phyloP scores from a whole-genome alignment of 2,329 filamentous ascomycete species.

The Venturia pyrina region DNA sequence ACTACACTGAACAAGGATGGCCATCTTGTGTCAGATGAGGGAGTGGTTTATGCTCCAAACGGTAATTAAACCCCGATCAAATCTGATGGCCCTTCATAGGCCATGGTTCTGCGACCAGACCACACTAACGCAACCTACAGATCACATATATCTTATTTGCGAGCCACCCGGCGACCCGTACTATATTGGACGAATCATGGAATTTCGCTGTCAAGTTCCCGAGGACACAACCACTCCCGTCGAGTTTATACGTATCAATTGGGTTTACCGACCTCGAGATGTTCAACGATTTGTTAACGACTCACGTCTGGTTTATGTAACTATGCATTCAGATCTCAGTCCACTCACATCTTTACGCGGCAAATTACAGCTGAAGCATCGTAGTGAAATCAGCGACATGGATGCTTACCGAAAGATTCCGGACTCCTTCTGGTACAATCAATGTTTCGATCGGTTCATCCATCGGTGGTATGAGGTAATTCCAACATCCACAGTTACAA shows the following conservation, averaged over 20 bases:
- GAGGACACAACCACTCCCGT: slow-evolving; percentile 62
- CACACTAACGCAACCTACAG: slow-evolving; percentile 31
- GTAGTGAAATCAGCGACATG: slow-evolving; percentile 72
- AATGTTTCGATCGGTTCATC: slow-evolving; percentile 96
- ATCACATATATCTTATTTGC: slow-evolving; percentile 91
- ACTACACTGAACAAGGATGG: slow-evolving; percentile 59
- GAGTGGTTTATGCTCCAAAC: slow-evolving; percentile 71
- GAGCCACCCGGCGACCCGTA: slow-evolving; percentile 97
- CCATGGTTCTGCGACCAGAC: not conserved
- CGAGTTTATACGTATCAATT: slow-evolving; percentile 87
- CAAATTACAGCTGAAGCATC: slow-evolving; percentile 84
- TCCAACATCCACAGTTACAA: slow-evolving; percentile 83
- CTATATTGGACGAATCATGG: slow-evolving; percentile 96
- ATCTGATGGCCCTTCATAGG: not conserved
- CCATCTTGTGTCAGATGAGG: slow-evolving; percentile 80
- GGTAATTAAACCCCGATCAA: slow-evolving; percentile 47
- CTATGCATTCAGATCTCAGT: slow-evolving; percentile 97
- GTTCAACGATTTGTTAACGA: slow-evolving; percentile 88
- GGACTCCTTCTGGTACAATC: slow-evolving; percentile 94
- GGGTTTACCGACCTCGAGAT: slow-evolving; percentile 95
- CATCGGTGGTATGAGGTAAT: slow-evolving; percentile 97
- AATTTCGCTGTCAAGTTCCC: slow-evolving; percentile 75
- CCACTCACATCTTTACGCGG: slow-evolving; percentile 86
- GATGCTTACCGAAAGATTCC: slow-evolving; percentile 75
- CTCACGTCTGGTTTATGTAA: slow-evolving; percentile 83